Conservation (phyloP, 2,329 filamentous ascomycete genomes). For the Gremmenia infestans region DNA sequence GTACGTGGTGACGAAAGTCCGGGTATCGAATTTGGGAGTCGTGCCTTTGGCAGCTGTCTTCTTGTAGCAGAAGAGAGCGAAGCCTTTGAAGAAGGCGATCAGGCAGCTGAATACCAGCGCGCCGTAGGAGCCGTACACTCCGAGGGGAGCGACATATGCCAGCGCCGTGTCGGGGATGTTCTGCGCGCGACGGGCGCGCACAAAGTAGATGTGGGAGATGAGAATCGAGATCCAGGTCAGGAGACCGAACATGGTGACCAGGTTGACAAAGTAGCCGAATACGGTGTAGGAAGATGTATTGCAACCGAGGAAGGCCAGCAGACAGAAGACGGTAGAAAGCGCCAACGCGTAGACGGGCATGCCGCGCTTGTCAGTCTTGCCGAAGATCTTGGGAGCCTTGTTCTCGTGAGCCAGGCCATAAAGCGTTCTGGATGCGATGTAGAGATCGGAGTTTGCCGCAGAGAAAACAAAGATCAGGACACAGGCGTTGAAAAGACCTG, state of each 20-base stretch:
- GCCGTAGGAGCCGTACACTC: constrained; percentile 61
- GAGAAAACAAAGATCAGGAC: constrained; percentile 63
- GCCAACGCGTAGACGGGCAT: constrained; percentile 46
- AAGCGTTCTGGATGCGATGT: constrained; percentile 57
- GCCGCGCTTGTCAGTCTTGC: constrained; percentile 47
- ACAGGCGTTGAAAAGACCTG: constrained; percentile 63
- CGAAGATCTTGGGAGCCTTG: constrained; percentile 57
- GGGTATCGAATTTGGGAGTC: constrained; percentile 54
- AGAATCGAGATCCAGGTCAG: constrained; percentile 40
- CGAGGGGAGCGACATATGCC: constrained; percentile 66
- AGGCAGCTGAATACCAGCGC: constrained; percentile 67
- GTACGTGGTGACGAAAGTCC: constrained; percentile 61
- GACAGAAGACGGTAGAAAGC: constrained; percentile 45
- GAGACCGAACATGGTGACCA: constrained; percentile 41
- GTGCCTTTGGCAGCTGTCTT: constrained; percentile 30
- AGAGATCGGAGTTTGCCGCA: constrained; percentile 55
- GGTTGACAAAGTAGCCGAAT: constrained; percentile 67
- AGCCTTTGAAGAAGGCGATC: constrained; percentile 80
- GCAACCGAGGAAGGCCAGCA: constrained; percentile 62
- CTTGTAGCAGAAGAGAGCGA: constrained; percentile 64
- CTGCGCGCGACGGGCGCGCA: constrained; percentile 58
- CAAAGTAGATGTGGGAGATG: constrained; percentile 67
- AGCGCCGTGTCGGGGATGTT: constrained; percentile 49
- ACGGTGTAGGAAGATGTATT: constrained; percentile 57
- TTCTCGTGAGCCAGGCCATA: constrained; percentile 48